phyloP scores from a whole-genome alignment of 768 basidiomycete genomes.

The Rhodotorula graminis region DNA sequence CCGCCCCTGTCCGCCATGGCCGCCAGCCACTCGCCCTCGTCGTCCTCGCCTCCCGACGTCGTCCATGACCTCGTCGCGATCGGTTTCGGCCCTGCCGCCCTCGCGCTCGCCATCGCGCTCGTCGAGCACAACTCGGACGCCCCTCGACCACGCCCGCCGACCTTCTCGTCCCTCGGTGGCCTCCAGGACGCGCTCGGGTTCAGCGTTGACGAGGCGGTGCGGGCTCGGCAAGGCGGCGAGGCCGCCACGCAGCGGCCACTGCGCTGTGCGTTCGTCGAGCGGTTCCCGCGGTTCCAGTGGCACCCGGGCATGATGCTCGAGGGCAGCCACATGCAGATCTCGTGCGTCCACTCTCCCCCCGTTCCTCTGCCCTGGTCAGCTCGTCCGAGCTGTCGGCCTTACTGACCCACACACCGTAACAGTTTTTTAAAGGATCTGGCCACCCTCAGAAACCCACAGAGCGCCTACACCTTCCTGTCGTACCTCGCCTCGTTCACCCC shows the following conservation, averaged over 20 bases:
- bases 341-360: conserved; percentile 42
- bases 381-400: background rate
- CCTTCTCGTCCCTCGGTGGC: conserved; percentile 7
- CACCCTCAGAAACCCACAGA: conserved; percentile 55
- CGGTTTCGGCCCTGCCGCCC: conserved; percentile 57
- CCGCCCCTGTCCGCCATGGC: background rate
- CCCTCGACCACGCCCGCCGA: conserved; percentile 18
- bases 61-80: conserved; percentile 54
- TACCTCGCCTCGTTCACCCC: conserved; percentile 53
- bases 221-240: background rate
- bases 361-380: background rate
- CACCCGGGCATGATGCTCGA: conserved; percentile 59
- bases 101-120: conserved; percentile 51
- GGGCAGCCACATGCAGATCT: conserved; percentile 57
- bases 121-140: conserved; percentile 41
- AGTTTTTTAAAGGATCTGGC: conserved; percentile 52
- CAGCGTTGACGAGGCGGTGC: background rate
- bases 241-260: conserved; percentile 39
- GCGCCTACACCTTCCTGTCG: conserved; percentile 53
- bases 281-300: conserved; percentile 54
- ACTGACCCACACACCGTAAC: background rate
- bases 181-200: conserved; percentile 39
- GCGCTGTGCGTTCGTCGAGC: conserved; percentile 52
- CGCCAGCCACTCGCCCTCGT: background rate
- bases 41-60: background rate